Evolutionary conservation across 1,284 basidiomycete species (phyloP).

Genomic region (Puccinia brachypodii): DNA sequence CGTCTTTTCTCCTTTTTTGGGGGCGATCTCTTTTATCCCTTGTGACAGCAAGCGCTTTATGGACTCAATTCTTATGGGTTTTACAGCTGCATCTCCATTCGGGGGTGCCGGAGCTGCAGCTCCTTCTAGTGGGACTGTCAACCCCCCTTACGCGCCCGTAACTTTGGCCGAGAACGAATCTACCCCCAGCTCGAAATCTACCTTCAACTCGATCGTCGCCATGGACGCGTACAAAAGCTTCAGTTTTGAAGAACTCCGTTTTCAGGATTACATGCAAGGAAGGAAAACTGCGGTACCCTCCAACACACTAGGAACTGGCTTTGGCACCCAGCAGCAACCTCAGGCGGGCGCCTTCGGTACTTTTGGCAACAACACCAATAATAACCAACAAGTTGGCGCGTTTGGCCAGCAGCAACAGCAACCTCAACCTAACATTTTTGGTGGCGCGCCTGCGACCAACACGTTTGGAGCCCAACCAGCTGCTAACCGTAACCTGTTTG

Average conservation of each 20-base stretch:
- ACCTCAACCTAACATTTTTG: slow-evolving; percentile 41
- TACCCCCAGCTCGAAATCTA: slow-evolving; percentile 42
- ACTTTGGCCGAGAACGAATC: slow-evolving; percentile 47
- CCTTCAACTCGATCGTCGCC: slow-evolving; percentile 40
- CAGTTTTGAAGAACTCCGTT: slow-evolving; percentile 46
- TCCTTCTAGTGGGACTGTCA: slow-evolving; percentile 34
- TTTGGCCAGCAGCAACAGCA: slow-evolving; percentile 46
- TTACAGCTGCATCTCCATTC: slow-evolving; percentile 30
- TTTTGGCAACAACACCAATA: slow-evolving; percentile 20
- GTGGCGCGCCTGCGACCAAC: slow-evolving; percentile 5
- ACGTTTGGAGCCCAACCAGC: slow-evolving; percentile 41
- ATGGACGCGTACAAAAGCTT: slow-evolving; percentile 48
- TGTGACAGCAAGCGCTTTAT: neutral
- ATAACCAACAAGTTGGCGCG: slow-evolving; percentile 27
- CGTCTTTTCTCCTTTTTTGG: neutral
- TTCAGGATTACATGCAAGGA: slow-evolving; percentile 46
- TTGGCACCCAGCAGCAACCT: slow-evolving; percentile 38
- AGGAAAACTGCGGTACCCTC: slow-evolving; percentile 43
- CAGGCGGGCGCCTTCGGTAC: slow-evolving; percentile 36
- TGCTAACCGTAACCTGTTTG: slow-evolving; percentile 36
- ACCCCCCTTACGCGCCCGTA: slow-evolving; percentile 39
- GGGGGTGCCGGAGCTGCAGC: slow-evolving; percentile 11
- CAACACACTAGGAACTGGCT: slow-evolving; percentile 10
- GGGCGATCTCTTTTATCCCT: neutral
- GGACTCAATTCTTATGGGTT: neutral